Evolutionary conservation across 176 grass and related monocot genomes (phyloP).

Genomic region (Musa troglodytarum): DNA sequence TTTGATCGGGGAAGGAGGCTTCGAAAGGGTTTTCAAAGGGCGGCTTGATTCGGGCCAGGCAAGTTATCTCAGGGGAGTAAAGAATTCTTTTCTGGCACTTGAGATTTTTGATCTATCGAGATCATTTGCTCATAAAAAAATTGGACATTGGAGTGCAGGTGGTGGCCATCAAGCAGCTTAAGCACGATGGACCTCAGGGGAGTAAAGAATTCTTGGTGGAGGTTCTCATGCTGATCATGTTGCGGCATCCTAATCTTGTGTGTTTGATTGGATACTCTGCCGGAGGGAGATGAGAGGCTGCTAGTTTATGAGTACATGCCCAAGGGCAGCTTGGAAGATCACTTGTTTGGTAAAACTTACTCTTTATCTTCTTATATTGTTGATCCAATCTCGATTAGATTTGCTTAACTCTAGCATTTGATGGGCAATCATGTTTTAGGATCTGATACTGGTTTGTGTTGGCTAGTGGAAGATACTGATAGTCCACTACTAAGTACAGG

Average conservation of each 20-base stretch:
- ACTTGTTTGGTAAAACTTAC: slow-evolving; percentile 57
- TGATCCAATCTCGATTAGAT: background rate
- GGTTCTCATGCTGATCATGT: slow-evolving; percentile 77
- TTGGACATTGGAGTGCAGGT: slow-evolving; percentile 30
- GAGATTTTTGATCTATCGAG: background rate
- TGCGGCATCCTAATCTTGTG: slow-evolving; percentile 71
- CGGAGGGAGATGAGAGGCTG: slow-evolving; percentile 85
- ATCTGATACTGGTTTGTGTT: no score
- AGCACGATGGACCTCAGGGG: slow-evolving; percentile 57
- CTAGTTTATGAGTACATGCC: slow-evolving; percentile 96
- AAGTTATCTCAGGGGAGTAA: no score
- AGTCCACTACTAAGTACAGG: background rate
- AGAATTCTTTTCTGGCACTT: background rate
- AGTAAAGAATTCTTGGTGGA: slow-evolving; percentile 89
- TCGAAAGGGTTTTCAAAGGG: slow-evolving; percentile 89
- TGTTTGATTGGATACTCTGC: slow-evolving; percentile 74
- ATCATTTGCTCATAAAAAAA: background rate
- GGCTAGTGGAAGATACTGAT: background rate
- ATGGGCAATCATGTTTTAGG: no score
- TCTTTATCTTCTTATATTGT: slow-evolving; percentile 7
- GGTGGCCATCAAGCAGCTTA: slow-evolving; percentile 89
- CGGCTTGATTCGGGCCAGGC: slow-evolving; percentile 56
- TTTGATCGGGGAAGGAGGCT: slow-evolving; percentile 83
- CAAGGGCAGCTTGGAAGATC: slow-evolving; percentile 76
- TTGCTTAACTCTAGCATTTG: background rate